Conservation (phyloP, 192 early-diverging fungal species). For the Coemansia sp. region DNA sequence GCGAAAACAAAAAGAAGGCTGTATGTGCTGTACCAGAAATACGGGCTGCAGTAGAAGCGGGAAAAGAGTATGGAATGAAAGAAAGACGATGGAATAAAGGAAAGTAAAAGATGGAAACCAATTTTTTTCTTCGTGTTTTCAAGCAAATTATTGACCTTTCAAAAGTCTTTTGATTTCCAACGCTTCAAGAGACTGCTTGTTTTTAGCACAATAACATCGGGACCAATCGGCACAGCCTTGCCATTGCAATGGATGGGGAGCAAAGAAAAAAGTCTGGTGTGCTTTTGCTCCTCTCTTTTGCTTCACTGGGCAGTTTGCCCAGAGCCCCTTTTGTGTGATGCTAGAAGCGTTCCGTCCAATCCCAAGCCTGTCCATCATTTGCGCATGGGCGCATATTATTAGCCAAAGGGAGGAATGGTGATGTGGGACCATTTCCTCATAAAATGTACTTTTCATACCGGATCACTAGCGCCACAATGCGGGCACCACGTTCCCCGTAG, state of each 20-base stretch:
- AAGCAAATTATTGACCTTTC: not conserved
- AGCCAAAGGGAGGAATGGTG: too few relatives aligned
- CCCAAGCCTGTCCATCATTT: too few relatives aligned
- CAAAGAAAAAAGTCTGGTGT: not conserved
- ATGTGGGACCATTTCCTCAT: too few relatives aligned
- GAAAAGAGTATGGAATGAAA: not conserved
- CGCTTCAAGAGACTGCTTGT: not conserved
- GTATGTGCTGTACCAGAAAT: not conserved
- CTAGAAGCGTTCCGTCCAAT: not conserved
- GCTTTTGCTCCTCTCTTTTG: not conserved
- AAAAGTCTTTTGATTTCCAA: not conserved
- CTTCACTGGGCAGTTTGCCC: too few relatives aligned
- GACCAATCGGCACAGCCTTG: not conserved
- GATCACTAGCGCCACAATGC: too few relatives aligned
- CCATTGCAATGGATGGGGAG: not conserved
- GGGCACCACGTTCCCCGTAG: too few relatives aligned
- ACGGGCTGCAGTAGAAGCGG: not conserved
- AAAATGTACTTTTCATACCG: too few relatives aligned
- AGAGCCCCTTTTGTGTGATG: not conserved
- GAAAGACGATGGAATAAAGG: not conserved
- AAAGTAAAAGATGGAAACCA: slow-evolving; percentile 11
- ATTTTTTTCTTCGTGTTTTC: not conserved
- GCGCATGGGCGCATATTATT: too few relatives aligned
- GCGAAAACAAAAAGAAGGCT: not conserved
- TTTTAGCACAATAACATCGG: not conserved